Evolutionary conservation across 805 yeast species (phyloP).

Genomic region (Ogataea nitratoaversa): DNA sequence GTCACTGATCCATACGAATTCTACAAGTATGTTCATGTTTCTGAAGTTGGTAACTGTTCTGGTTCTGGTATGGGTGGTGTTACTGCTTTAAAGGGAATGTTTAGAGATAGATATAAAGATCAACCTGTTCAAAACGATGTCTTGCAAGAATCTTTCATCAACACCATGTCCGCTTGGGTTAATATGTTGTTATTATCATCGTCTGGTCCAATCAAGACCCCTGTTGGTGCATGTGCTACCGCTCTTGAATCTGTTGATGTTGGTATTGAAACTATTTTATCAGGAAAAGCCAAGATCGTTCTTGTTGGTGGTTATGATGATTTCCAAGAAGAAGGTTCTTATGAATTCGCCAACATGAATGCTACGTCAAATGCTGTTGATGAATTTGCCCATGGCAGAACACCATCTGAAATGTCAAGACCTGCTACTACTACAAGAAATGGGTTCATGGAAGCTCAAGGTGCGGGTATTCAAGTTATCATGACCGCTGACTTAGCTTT

Average conservation of each 20-base stretch:
- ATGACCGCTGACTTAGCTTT: slow-evolving; percentile 94
- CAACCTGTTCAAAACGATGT: slow-evolving; percentile 95
- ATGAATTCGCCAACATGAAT: slow-evolving; percentile 97
- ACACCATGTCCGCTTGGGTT: slow-evolving; percentile 99
- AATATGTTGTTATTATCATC: slow-evolving; percentile 95
- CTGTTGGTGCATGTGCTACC: slow-evolving; percentile 99
- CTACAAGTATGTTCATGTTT: slow-evolving; percentile 96
- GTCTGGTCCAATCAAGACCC: slow-evolving; percentile 98
- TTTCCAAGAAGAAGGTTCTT: slow-evolving; percentile 98
- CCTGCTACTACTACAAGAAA: slow-evolving; percentile 94
- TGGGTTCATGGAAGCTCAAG: slow-evolving; percentile 99
- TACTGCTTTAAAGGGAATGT: slow-evolving; percentile 94
- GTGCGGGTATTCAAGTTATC: slow-evolving; percentile 95
- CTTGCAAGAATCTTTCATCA: slow-evolving; percentile 96
- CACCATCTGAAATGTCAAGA: slow-evolving; percentile 98
- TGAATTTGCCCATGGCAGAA: slow-evolving; percentile 93
- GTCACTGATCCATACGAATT: slow-evolving; percentile 97
- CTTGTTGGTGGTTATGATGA: slow-evolving; percentile 99
- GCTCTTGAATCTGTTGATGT: slow-evolving; percentile 95
- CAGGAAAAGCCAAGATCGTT: slow-evolving; percentile 94
- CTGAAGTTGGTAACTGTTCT: slow-evolving; percentile 98
- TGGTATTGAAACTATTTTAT: slow-evolving; percentile 89
- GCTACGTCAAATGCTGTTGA: slow-evolving; percentile 90
- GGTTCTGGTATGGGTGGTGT: slow-evolving; percentile 99
- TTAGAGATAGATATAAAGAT: slow-evolving; percentile 89